Percentiles rank a stretch among this genome's conserved stretches.
Evolutionary conservation across 805 yeast genomes (phyloP).

Genomic region (Candida nemodendra): DNA sequence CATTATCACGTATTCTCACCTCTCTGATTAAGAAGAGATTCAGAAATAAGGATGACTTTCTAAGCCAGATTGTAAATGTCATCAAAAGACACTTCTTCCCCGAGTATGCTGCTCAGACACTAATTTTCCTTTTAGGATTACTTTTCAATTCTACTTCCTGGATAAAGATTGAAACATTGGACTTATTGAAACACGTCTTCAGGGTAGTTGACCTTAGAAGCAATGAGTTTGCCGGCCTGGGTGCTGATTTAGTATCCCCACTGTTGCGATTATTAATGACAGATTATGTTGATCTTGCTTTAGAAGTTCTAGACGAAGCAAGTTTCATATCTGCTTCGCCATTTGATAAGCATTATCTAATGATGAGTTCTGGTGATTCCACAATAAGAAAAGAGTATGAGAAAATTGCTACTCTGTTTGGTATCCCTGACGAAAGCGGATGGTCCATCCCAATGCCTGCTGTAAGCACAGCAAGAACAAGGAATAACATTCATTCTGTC

Average conservation of each 20-base stretch:
- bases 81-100: slow-evolving; percentile 72
- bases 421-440: slow-evolving; percentile 92
- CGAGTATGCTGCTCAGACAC: slow-evolving; percentile 65
- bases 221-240: slow-evolving; percentile 82
- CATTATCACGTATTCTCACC: slow-evolving; percentile 65
- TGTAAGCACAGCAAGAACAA: slow-evolving; percentile 79
- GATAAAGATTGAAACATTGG: slow-evolving; percentile 81
- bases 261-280: slow-evolving; percentile 74
- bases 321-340: slow-evolving; percentile 84
- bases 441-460: slow-evolving; percentile 98
- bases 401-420: slow-evolving; percentile 84
- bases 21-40: slow-evolving; percentile 78
- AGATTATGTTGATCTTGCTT: slow-evolving; percentile 83
- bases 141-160: slow-evolving; percentile 73
- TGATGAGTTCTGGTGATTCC: slow-evolving; percentile 87
- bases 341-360: slow-evolving; percentile 83
- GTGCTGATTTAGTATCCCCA: slow-evolving; percentile 94
- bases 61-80: slow-evolving; percentile 73
- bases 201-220: slow-evolving; percentile 74
- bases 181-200: slow-evolving; percentile 66
- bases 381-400: slow-evolving; percentile 79
- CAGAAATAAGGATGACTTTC: slow-evolving; percentile 86
- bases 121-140: slow-evolving; percentile 75
- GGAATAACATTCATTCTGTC: slow-evolving; percentile 94
- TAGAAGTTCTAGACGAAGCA: slow-evolving; percentile 86